These are phyloP conservation scores for Blastobotrys capitulatus DNA, from an alignment of 1,139 yeast species.

Conservation along the genomic window DNA sequence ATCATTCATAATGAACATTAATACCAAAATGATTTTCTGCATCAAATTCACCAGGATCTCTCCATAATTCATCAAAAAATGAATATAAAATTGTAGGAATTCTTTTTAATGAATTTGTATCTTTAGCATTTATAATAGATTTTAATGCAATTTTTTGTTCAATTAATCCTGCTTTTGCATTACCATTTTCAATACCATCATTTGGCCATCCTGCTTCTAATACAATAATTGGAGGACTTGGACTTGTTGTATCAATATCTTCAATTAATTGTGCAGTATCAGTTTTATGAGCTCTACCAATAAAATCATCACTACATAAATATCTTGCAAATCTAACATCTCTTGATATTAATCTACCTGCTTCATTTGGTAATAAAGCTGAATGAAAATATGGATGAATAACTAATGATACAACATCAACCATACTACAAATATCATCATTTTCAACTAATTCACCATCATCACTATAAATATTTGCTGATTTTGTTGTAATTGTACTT, in stretches of 20 bases:
- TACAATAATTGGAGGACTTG: constrained; percentile 38
- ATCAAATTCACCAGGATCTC: constrained; percentile 24
- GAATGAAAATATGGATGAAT: constrained; percentile 28
- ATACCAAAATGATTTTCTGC: constrained; percentile 28
- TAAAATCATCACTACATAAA: constrained; percentile 27
- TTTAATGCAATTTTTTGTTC: constrained; percentile 51
- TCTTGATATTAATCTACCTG: constrained; percentile 23
- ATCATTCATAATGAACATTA: constrained; percentile 13
- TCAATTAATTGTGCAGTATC: constrained; percentile 6
- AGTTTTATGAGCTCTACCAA: constrained; percentile 21
- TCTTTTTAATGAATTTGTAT: constrained; percentile 16
- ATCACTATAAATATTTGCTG: not conserved
- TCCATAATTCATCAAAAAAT: constrained; percentile 26
- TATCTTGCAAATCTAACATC: constrained; percentile 27
- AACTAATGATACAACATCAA: constrained; percentile 27
- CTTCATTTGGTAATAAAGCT: constrained; percentile 17
- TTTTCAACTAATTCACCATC: constrained; percentile 14
- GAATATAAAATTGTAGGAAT: constrained; percentile 24
- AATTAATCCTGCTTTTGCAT: constrained; percentile 50
- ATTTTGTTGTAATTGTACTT: not conserved
- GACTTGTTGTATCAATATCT: constrained; percentile 5
- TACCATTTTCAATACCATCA: constrained; percentile 47
- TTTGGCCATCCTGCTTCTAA: constrained; percentile 74
- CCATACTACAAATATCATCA: constrained; percentile 27
- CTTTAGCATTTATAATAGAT: constrained; percentile 35